Conservation (phyloP, 345 rosid genomes). For the Gossypium sturtianum region DNA sequence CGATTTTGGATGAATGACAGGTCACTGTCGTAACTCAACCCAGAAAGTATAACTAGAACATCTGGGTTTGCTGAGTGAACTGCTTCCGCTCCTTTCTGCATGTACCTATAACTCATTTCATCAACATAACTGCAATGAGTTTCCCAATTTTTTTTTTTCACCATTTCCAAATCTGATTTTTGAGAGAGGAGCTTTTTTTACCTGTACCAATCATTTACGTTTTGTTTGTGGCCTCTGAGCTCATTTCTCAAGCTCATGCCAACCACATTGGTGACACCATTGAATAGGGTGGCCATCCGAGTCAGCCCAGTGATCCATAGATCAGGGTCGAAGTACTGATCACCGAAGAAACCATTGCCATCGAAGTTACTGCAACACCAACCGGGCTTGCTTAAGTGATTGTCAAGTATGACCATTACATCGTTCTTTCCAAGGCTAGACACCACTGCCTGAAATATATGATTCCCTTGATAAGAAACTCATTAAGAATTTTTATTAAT, state of each 20-base stretch:
- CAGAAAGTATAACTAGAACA: slow-evolving; percentile 81
- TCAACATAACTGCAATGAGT: background rate
- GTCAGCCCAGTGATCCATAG: slow-evolving; percentile 63
- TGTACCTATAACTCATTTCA: slow-evolving; percentile 38
- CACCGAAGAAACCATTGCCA: slow-evolving; percentile 97
- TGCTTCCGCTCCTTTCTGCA: slow-evolving; percentile 87
- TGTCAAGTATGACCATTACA: slow-evolving; percentile 88
- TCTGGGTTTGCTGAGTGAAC: slow-evolving; percentile 84
- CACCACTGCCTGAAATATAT: slow-evolving; percentile 60
- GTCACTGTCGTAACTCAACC: slow-evolving; percentile 68
- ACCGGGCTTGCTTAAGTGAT: slow-evolving; percentile 85
- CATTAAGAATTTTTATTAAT: too few species aligned
- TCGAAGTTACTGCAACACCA: slow-evolving; percentile 82
- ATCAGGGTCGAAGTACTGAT: slow-evolving; percentile 63
- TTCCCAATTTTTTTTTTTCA: background rate
- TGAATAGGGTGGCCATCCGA: slow-evolving; percentile 62
- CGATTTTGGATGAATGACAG: slow-evolving; percentile 50
- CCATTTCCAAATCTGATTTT: background rate
- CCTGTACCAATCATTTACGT: slow-evolving; percentile 80
- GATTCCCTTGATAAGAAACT: too few species aligned
- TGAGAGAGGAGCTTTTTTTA: slow-evolving; percentile 18
- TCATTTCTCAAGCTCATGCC: slow-evolving; percentile 98
- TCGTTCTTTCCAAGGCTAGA: slow-evolving; percentile 56
- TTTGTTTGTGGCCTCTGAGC: slow-evolving; percentile 82
- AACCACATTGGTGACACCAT: slow-evolving; percentile 55